A percentile compares a stretch with the other conserved stretches of the same genome.
These are phyloP conservation scores for Senna tora DNA, from an alignment of 306 rosid genomes.

Conservation along the genomic window DNA sequence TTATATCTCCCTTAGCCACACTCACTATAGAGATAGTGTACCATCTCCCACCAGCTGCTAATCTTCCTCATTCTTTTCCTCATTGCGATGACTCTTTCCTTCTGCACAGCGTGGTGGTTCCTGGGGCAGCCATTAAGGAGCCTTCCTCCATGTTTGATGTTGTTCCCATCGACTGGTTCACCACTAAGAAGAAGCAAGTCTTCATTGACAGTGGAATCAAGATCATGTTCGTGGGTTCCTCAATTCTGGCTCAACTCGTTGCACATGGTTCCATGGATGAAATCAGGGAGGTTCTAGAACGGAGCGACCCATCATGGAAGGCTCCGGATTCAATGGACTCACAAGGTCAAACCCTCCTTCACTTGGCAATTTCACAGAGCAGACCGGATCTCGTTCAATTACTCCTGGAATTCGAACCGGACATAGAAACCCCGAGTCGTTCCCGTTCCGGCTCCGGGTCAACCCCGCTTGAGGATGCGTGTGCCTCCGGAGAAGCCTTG, in stretches of 20 bases:
- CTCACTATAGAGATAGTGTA: constrained; percentile 60
- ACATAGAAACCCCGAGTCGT: constrained; percentile 50
- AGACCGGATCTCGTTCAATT: constrained; percentile 76
- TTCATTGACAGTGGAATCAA: constrained; percentile 74
- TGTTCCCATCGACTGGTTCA: constrained; percentile 79
- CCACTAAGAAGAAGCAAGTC: constrained; percentile 77
- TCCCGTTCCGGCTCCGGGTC: too few species aligned
- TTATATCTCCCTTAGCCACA: constrained; percentile 78
- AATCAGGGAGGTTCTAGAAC: constrained; percentile 66
- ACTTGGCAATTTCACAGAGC: constrained; percentile 55
- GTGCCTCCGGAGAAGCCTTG: constrained; percentile 54
- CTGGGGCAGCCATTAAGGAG: constrained; percentile 72
- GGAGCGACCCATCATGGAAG: constrained; percentile 64
- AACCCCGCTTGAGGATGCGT: constrained; percentile 70
- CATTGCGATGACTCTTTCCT: constrained; percentile 69
- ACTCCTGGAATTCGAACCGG: constrained; percentile 69
- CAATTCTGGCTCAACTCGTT: constrained; percentile 58
- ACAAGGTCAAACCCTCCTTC: constrained; percentile 66
- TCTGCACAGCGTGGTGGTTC: constrained; percentile 80
- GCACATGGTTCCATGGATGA: constrained; percentile 66
- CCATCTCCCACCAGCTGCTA: constrained; percentile 53
- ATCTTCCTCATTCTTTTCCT: constrained; percentile 69
- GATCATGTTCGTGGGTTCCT: constrained; percentile 74
- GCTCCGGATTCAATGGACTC: constrained; percentile 55
- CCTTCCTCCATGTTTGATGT: constrained; percentile 68